Evolutionary conservation across 192 early-diverging fungal genomes (phyloP).

Genomic region (Endogone sp.): DNA sequence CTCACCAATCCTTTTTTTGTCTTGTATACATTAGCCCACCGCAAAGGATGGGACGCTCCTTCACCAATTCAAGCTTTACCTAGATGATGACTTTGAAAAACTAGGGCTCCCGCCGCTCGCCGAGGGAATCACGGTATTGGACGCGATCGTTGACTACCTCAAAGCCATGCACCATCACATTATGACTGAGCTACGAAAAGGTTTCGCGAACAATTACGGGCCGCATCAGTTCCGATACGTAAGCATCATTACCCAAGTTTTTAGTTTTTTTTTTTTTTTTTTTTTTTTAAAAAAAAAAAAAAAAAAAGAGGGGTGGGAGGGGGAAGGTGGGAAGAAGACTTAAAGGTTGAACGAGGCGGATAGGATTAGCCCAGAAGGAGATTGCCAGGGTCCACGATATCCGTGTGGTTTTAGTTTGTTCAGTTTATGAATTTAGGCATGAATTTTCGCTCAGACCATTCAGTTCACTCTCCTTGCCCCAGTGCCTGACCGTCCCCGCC

Average conservation of each 20-base stretch:
- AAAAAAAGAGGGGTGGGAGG: not conserved
- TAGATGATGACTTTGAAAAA: slow-evolving; percentile 14
- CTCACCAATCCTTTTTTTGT: no score
- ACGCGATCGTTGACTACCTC: slow-evolving; percentile 29
- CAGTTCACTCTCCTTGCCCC: no score
- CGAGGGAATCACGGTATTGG: slow-evolving; percentile 15
- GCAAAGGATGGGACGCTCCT: slow-evolving; percentile 25
- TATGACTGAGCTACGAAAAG: slow-evolving; percentile 31
- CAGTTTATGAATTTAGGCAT: no score
- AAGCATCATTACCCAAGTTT: no score
- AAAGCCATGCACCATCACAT: slow-evolving; percentile 28
- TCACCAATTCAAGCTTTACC: slow-evolving; percentile 27
- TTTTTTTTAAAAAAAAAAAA: not conserved
- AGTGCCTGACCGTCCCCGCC: slow-evolving; percentile 17
- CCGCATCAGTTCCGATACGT: slow-evolving; percentile 29
- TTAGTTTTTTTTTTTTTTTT: no score
- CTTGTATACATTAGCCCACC: no score
- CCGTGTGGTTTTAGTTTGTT: no score
- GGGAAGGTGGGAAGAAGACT: no score
- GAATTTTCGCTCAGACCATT: not conserved
- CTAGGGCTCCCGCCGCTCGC: not conserved
- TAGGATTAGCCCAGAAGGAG: no score
- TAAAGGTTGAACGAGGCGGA: no score
- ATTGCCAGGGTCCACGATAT: no score
- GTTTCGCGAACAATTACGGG: slow-evolving; percentile 26